Percentiles rank a stretch among this genome's conserved stretches.
Evolutionary conservation across 2,329 filamentous ascomycete genomes (phyloP).

Genomic region (Arthrobotrys sphaeroides): DNA sequence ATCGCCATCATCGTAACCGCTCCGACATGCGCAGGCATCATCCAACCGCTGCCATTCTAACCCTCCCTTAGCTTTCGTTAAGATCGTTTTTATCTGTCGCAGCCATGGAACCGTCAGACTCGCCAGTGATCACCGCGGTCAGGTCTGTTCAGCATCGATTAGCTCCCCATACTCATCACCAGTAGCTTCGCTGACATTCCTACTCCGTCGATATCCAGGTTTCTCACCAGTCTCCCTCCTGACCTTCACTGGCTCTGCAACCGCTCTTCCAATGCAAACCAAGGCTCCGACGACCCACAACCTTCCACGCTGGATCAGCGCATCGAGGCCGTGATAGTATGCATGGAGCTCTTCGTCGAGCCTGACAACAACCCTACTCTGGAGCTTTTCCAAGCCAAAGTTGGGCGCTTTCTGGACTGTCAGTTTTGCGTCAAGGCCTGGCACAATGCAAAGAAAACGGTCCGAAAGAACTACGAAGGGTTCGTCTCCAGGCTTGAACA

Average conservation of each 20-base stretch:
- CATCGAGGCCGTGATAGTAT: slow-evolving; percentile 53
- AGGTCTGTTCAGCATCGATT: slow-evolving; percentile 29
- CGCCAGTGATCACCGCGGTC: slow-evolving; percentile 35
- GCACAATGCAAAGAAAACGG: slow-evolving; percentile 55
- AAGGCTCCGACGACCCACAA: slow-evolving; percentile 7
- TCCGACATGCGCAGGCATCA: background rate
- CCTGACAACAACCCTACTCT: slow-evolving; percentile 56
- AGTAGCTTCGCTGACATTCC: background rate
- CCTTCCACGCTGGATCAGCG: slow-evolving; percentile 44
- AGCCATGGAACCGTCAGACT: slow-evolving; percentile 27
- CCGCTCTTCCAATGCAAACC: slow-evolving; percentile 47
- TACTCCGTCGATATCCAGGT: background rate
- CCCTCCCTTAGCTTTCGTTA: background rate
- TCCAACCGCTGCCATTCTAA: background rate
- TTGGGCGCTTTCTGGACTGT: slow-evolving; percentile 56
- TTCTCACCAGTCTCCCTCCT: slow-evolving; percentile 55
- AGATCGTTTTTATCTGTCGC: background rate
- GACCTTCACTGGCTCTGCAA: slow-evolving; percentile 58
- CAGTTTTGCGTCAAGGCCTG: slow-evolving; percentile 56
- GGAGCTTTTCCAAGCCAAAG: slow-evolving; percentile 55
- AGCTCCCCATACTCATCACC: background rate
- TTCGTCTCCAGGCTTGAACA: slow-evolving; percentile 17
- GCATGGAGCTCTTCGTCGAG: slow-evolving; percentile 56
- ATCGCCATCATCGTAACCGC: background rate
- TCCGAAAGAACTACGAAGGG: slow-evolving; percentile 56